Evolutionary conservation across 768 basidiomycete genomes (phyloP), one percentile per base, ranked within the genome.

Genomic region (Lentinus brumalis): DNA sequence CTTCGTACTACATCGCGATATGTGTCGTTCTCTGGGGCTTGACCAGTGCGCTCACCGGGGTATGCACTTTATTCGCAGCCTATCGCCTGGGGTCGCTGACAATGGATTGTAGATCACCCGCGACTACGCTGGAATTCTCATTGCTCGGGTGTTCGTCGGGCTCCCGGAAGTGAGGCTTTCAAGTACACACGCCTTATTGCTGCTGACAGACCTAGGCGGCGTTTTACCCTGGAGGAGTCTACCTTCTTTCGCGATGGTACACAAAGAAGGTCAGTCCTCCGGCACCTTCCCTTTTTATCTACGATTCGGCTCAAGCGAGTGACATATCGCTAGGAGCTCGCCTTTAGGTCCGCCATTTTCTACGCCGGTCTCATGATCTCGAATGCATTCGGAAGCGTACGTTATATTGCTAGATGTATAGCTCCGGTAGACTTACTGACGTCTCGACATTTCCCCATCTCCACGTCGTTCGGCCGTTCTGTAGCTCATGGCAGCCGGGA

Each of bases 401-500:
- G 83, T 67, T 7, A n/a, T n/a, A n/a, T 21, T 21, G 16, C 16
- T 1, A 41, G 16, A 41, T 16, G 10, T 41, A 10, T 21, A 18
- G n/a, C 6, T 46, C 45, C 9, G 45, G 26, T 18, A 42, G 14
- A 42, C n/a, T n/a, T 42, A 42, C 41, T 42, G 41, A 42, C 41
- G 14, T 12, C 14, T 12, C 41, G 5, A 12, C 41, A 5, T 7
- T 42, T 12, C 5, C 14, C 14, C 10, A 14, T 15, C 3, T 2
- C 29, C 4, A 10, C 18, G 32, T 26, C n/a, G 5, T 39, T 4
- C 44, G 16, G 16, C 12, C 26, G 6, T 21, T 40, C 4, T 49
- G 26, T 59, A 88, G 84, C 70, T 90, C 6, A 83, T 91, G 67
- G 91, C 88, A 12, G 89, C 89, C 21, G 89, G 87, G 11, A 87